Evolutionary conservation across 2,329 filamentous ascomycete species (phyloP).

Genomic region (Ascochyta clinopodiicola): DNA sequence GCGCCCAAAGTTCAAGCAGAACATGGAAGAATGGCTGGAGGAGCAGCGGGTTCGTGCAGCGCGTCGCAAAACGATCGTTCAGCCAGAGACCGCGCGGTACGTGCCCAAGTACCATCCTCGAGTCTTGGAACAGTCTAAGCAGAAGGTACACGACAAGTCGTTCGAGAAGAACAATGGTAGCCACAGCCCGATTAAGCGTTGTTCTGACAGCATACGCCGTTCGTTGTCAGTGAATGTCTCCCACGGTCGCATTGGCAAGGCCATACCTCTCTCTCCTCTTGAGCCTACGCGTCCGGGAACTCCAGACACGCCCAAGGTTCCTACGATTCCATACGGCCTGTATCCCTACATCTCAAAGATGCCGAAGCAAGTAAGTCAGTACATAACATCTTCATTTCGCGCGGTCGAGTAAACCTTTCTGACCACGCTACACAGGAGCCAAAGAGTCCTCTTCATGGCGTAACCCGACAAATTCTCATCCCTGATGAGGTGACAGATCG

Average conservation of each 20-base stretch:
- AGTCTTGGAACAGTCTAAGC: constrained; percentile 1
- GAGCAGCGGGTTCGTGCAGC: constrained; percentile 30
- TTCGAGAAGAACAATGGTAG: background rate
- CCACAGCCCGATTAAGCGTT: constrained; percentile 29
- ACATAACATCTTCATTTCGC: no score
- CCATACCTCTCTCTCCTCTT: constrained; percentile 1
- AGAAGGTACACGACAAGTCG: background rate
- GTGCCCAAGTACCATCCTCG: constrained; percentile 13
- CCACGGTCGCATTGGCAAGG: background rate
- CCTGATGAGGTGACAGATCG: constrained; percentile 1
- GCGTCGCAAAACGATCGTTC: constrained; percentile 19
- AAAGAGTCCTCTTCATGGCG: constrained; percentile 31
- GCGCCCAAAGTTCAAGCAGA: constrained; percentile 37
- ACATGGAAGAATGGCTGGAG: constrained; percentile 37
- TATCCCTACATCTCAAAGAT: constrained; percentile 6
- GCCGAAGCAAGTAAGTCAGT: constrained; percentile 9
- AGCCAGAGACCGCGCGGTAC: constrained; percentile 13
- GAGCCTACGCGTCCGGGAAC: background rate
- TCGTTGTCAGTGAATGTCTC: constrained; percentile 23
- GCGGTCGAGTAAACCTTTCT: background rate
- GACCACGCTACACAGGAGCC: constrained; percentile 9
- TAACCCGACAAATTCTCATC: constrained; percentile 26
- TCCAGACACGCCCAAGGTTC: background rate
- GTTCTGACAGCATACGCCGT: constrained; percentile 23
- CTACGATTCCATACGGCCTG: constrained; percentile 1